Evolutionary conservation across 148 eudicot species (phyloP).

Genomic region (Bassia scoparia): DNA sequence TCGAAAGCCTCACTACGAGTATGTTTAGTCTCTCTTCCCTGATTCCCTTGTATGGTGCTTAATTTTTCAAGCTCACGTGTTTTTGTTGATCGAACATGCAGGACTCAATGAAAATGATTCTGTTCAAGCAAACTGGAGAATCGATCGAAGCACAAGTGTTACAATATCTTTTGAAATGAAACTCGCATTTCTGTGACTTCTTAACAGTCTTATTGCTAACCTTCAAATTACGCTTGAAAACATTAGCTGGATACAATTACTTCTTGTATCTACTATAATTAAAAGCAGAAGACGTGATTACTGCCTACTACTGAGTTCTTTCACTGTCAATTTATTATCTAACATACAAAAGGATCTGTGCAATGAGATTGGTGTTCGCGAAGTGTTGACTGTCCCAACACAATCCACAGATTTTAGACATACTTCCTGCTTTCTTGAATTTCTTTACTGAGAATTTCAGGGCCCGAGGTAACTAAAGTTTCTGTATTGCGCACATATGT

Average conservation of each 20-base stretch:
- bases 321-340: too few species aligned
- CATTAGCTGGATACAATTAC: conserved; percentile 48
- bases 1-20: conserved; percentile 87
- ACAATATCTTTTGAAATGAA: conserved; percentile 40
- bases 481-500: conserved; percentile 47
- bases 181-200: conserved; percentile 35
- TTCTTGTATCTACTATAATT: conserved; percentile 33
- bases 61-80: not conserved
- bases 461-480: conserved; percentile 1
- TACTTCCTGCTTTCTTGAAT: not conserved
- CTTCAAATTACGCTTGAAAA: conserved; percentile 39
- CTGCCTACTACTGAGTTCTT: not conserved
- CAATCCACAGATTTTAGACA: too few species aligned
- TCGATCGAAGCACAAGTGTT: conserved; percentile 35
- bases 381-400: too few species aligned
- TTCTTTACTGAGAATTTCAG: not conserved
- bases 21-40: conserved; percentile 16
- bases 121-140: conserved; percentile 45
- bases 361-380: too few species aligned
- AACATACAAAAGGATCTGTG: too few species aligned
- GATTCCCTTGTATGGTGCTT: not conserved
- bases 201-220: conserved; percentile 42
- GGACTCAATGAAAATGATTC: conserved; percentile 45
- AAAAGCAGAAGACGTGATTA: conserved; percentile 26
- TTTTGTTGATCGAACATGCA: conserved; percentile 20